These are phyloP conservation scores for Petunia secreta DNA, from an alignment of 257 asterid genomes.

Conservation along the genomic window DNA sequence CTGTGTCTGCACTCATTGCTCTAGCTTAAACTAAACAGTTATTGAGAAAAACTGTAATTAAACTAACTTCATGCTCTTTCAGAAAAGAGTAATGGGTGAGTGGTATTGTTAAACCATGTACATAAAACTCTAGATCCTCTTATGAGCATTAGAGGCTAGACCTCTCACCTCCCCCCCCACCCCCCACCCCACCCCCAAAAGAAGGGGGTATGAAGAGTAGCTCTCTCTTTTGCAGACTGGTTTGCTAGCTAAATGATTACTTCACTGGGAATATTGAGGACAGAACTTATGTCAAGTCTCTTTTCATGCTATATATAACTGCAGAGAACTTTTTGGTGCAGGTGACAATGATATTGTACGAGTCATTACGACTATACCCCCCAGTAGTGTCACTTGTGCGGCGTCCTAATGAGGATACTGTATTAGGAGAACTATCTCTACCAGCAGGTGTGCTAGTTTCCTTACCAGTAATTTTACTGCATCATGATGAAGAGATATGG, in stretches of 20 bases:
- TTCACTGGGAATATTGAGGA: background rate
- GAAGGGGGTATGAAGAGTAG: background rate
- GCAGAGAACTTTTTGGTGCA: background rate
- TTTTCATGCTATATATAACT: too few relatives aligned
- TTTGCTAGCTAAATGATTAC: background rate
- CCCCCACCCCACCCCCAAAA: too few relatives aligned
- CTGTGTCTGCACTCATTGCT: too few relatives aligned
- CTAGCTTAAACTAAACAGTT: too few relatives aligned
- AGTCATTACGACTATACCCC: constrained; percentile 45
- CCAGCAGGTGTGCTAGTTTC: constrained; percentile 30
- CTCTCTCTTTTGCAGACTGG: background rate
- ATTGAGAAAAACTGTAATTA: too few relatives aligned
- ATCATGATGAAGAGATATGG: constrained; percentile 38
- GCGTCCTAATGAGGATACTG: constrained; percentile 24
- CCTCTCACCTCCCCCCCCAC: too few relatives aligned
- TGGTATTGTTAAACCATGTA: background rate
- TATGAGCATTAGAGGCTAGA: too few relatives aligned
- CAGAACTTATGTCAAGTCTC: background rate
- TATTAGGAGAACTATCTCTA: constrained; percentile 30
- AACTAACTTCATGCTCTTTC: background rate
- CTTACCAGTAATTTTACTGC: constrained; percentile 35
- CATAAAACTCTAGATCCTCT: too few relatives aligned
- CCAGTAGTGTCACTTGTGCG: constrained; percentile 25
- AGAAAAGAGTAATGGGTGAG: background rate
- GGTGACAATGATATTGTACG: constrained; percentile 32